phyloP scores from a whole-genome alignment of 2,329 filamentous ascomycete genomes.

The Fusarium napiforme region DNA sequence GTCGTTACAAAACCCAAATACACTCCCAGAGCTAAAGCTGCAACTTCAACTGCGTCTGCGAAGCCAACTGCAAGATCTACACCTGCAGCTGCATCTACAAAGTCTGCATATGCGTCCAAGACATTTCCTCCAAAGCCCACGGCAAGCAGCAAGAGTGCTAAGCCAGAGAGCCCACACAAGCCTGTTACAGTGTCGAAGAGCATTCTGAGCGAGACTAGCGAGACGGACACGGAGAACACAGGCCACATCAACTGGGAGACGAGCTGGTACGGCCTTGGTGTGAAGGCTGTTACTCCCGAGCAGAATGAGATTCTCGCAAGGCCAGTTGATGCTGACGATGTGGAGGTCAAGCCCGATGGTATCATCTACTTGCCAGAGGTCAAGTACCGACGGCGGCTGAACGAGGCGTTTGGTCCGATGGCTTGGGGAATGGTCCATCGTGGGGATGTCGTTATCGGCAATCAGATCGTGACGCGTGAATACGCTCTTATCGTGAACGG shows the following conservation, averaged over 20 bases:
- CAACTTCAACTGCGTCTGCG: conserved; percentile 1
- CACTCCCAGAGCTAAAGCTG: not conserved
- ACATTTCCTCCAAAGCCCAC: not conserved
- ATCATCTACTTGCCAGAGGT: conserved; percentile 98
- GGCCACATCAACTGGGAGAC: conserved; percentile 77
- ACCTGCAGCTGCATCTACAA: not conserved
- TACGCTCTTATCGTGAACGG: conserved; percentile 92
- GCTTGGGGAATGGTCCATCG: conserved; percentile 94
- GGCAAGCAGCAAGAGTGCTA: not conserved
- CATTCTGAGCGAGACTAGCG: conserved; percentile 20
- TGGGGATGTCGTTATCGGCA: conserved; percentile 86
- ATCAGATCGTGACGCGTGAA: conserved; percentile 84
- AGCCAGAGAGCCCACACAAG: conserved; percentile 14
- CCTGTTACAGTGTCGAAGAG: conserved; percentile 2
- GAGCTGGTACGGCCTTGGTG: conserved; percentile 83
- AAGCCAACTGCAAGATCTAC: not conserved
- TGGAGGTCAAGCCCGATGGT: conserved; percentile 98
- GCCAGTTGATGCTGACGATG: conserved; percentile 76
- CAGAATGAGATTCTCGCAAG: conserved; percentile 74
- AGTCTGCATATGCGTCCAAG: not conserved
- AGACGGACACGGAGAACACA: conserved; percentile 20
- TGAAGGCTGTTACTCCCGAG: conserved; percentile 75
- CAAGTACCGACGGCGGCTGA: conserved; percentile 93
- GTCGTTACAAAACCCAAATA: conserved; percentile 9
- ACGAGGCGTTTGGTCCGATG: conserved; percentile 91